Evolutionary conservation across 2,329 filamentous ascomycete genomes (phyloP), one percentile per base, ranked within the genome.

Genomic region (Botryotinia calthae): DNA sequence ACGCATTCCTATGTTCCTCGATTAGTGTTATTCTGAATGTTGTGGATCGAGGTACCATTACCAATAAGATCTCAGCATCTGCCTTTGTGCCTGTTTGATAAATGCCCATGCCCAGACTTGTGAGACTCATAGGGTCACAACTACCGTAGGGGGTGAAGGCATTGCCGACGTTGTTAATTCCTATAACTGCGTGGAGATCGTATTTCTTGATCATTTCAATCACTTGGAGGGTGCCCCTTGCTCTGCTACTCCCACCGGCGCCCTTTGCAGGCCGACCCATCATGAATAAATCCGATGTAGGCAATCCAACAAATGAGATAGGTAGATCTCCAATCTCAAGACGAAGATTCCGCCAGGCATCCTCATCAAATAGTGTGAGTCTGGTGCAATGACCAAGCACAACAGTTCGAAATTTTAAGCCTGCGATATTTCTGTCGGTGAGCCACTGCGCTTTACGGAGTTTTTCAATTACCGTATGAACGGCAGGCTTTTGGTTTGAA

Each of bases 141-240:
- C 84, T 88, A 0, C 91, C 91, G 78, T 90, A 88, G 0, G 91
- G 91, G 10, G 91, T 93, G 77, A 93, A 93, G 0, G 91, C 90
- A 78, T 93, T 93, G 28, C 91, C 91, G 22, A 93, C 87, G 77
- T 93, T 93, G 78, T 93, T 93, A 54, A 92, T 85, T 2, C 89
- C 87, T 8, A 93, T 85, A 22, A 88, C 88, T 31, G 85, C 89
- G 73, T 89, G 85, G 5, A 93, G 79, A 0, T 84, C 84, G 74
- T 89, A 85, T 34, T 87, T 82, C 56, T 85, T 83, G 74, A 93
- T 90, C 82, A 93, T 83, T 6, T 87, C 82, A 0, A 87, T 85
- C 1, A 93, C 82, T 61, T 88, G 86, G 25, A 93, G 82, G 0
- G 91, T 93, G 1, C 89, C 90, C 73, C 90, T 84, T 1, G 84